Base-by-base conservation (phyloP, 1,284 basidiomycete genomes). In the Leccinum fallax region DNA sequence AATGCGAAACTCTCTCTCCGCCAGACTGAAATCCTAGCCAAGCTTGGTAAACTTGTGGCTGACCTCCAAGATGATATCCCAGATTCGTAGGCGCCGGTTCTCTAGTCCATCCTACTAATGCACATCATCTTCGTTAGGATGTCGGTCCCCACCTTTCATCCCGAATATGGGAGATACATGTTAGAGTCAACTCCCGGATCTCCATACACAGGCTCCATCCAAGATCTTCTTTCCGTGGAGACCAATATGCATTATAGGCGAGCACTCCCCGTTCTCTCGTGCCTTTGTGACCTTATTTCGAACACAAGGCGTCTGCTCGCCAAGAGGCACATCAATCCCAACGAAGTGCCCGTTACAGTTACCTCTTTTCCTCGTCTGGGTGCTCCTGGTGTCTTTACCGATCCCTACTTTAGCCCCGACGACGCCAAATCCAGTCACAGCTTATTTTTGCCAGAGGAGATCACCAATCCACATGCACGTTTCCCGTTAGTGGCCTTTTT, bases 111-210 rank as follows among this genome's bases (percentile, higher is more conserved):
- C 6, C 57, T 21, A 30, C 59, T 49, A 57, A 26, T 30, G 57
- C 53, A 63, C 59, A 61, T 61, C 60, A 60, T 62, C 63, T 43
- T 51, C 52, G 53, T 54, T 69, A 95, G 92, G 54, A 80, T 86
- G 38, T 82, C 87, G 21, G 85, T 95, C 28, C 95, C 96, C 3
- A 93, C 90, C n/a, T 99, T 97, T 74, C 97, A 99, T 74, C 97
- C 97, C 15, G 97, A 99, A 77, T 99, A 97, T 79, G 97, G 97
- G 55, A 87, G 96, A 48, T 99, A 94, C 81, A 99, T 99, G 97
- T 84, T 99, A 61, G 97, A 99, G 77, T 95, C 94, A 7, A 99
- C 97, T 0, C 97, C 97, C 0, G 97, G 97, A 3, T 85, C 86
- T 49, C 97, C 97, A 2, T 99, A 98, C 78, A 92, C 93, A 6